Conservation (phyloP, 2,329 filamentous ascomycete genomes). For the Coleophoma eucalyptorum region DNA sequence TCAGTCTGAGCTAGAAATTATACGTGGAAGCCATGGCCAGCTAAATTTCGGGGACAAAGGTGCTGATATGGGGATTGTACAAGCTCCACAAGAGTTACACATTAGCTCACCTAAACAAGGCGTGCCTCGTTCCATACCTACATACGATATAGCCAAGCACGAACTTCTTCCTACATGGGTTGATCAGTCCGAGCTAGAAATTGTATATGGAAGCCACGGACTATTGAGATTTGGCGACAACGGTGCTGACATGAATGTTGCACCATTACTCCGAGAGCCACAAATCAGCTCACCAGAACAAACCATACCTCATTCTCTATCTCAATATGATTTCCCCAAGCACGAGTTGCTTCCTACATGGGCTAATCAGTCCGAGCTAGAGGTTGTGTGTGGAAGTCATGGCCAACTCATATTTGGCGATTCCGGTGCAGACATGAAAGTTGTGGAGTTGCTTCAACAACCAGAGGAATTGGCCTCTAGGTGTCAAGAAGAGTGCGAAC, state of each 20-base stretch:
- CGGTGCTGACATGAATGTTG: constrained; percentile 2
- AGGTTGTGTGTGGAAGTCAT: constrained; percentile 1
- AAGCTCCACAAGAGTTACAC: background rate
- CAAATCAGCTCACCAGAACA: background rate
- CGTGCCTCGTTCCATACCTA: too few species aligned
- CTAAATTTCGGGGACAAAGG: constrained; percentile 1
- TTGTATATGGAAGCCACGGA: background rate
- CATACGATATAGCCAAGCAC: background rate
- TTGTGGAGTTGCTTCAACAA: background rate
- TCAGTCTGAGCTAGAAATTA: background rate
- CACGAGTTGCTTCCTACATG: constrained; percentile 4
- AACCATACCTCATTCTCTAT: background rate
- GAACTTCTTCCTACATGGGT: background rate
- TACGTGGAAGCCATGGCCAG: constrained; percentile 2
- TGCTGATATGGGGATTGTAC: constrained; percentile 1
- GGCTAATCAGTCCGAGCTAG: constrained; percentile 1
- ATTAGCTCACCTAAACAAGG: background rate
- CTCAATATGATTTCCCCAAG: background rate
- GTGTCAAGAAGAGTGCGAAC: too few species aligned
- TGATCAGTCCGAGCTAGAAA: background rate
- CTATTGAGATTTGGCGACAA: background rate
- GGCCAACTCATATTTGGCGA: constrained; percentile 2
- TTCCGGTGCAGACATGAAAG: constrained; percentile 3
- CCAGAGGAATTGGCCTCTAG: too few species aligned
- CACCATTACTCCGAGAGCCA: background rate